Evolutionary conservation across 768 basidiomycete species (phyloP).

Genomic region (Dentipellis fragilis): DNA sequence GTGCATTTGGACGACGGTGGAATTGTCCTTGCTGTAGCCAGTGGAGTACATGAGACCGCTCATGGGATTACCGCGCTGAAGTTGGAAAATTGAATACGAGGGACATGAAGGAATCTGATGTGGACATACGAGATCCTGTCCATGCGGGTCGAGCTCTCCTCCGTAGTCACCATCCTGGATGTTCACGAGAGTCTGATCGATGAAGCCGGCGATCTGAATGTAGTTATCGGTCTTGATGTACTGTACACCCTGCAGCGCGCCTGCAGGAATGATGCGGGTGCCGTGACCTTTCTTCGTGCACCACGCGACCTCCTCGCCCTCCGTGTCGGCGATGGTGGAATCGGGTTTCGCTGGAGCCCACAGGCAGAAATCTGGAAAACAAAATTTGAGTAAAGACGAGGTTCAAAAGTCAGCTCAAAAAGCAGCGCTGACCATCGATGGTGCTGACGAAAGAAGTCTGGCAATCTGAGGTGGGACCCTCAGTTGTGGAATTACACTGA

Average conservation of each 20-base stretch:
- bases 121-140: conserved; percentile 57
- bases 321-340: conserved; percentile 50
- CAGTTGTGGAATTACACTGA: conserved; percentile 55
- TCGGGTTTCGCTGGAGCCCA: conserved; percentile 46
- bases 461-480: conserved; percentile 51
- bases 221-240: too few species aligned
- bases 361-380: conserved; percentile 51
- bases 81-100: not conserved
- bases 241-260: too few species aligned
- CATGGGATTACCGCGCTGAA: conserved; percentile 68
- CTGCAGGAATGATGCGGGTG: conserved; percentile 61
- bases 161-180: conserved; percentile 46
- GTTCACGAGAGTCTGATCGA: conserved; percentile 53
- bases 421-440: conserved; percentile 29
- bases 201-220: too few species aligned
- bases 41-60: conserved; percentile 58
- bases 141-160: too few species aligned
- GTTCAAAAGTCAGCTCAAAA: not conserved
- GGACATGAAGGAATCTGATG: not conserved
- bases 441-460: conserved; percentile 63
- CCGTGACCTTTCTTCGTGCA: conserved; percentile 64
- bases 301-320: conserved; percentile 66
- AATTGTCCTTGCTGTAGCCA: conserved; percentile 33
- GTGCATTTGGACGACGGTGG: conserved; percentile 42
- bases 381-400: not conserved